A percentile compares a stretch with the other conserved stretches of the same genome.
phyloP scores from a whole-genome alignment of 1,284 basidiomycete species.

The Heterobasidion occidentale region DNA sequence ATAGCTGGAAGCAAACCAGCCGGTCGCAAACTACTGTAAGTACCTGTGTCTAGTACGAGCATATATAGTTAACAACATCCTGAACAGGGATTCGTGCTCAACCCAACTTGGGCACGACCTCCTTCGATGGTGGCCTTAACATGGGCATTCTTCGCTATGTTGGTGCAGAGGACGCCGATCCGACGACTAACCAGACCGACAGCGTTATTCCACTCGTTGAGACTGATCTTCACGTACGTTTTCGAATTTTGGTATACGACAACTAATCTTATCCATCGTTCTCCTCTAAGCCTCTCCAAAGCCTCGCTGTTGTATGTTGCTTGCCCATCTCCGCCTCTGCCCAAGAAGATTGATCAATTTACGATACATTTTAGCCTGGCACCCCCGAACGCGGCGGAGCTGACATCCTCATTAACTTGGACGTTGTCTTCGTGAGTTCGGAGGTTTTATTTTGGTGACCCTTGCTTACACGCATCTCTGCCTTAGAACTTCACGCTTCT shows the following conservation, averaged over 20 bases:
- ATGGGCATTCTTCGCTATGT: constrained; percentile 47
- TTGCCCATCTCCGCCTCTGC: not conserved
- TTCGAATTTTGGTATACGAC: not conserved
- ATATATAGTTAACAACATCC: not conserved
- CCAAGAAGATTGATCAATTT: not conserved
- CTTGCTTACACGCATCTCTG: not conserved
- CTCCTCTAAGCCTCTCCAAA: not conserved
- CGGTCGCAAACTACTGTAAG: constrained; percentile 32
- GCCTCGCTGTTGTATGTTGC: not conserved
- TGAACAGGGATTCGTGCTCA: constrained; percentile 16
- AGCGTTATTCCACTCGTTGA: constrained; percentile 18
- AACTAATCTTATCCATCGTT: no score
- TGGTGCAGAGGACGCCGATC: constrained; percentile 35
- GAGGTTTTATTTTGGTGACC: not conserved
- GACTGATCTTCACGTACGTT: constrained; percentile 17
- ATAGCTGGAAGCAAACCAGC: constrained; percentile 27
- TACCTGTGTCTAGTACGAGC: not conserved
- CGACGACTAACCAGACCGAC: constrained; percentile 25
- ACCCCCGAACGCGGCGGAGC: constrained; percentile 18
- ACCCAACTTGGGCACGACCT: not conserved
- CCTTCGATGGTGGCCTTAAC: constrained; percentile 30
- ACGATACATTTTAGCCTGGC: constrained; percentile 17
- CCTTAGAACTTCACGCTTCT: not conserved
- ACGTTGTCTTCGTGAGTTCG: constrained; percentile 15
- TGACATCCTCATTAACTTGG: constrained; percentile 21